phyloP scores from a whole-genome alignment of 352 stramenopile species.

The Albugo laibachii region DNA sequence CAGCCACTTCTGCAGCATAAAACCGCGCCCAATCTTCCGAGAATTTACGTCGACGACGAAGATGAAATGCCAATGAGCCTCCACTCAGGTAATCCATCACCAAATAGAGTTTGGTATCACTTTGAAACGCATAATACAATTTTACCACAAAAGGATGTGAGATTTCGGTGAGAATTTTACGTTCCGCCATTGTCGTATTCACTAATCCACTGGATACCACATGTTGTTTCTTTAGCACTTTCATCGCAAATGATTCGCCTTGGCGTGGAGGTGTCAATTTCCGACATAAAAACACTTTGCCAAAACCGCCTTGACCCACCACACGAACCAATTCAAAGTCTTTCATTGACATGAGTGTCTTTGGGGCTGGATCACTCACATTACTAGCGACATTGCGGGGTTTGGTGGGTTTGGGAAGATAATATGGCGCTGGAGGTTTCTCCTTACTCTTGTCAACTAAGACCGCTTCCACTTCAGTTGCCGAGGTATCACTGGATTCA shows the following conservation, averaged over 20 bases:
- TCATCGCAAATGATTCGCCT: slow-evolving; percentile 96
- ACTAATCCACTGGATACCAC: slow-evolving; percentile 81
- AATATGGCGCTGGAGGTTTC: slow-evolving; percentile 54
- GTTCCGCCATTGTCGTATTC: slow-evolving; percentile 87
- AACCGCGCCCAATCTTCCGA: slow-evolving; percentile 80
- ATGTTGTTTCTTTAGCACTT: slow-evolving; percentile 89
- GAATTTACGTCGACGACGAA: slow-evolving; percentile 79
- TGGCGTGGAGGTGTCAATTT: slow-evolving; percentile 82
- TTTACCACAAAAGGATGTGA: slow-evolving; percentile 87
- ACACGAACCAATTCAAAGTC: slow-evolving; percentile 96
- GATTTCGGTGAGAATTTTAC: slow-evolving; percentile 83
- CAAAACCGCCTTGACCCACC: slow-evolving; percentile 92
- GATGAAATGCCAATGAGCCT: slow-evolving; percentile 75
- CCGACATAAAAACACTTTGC: slow-evolving; percentile 95
- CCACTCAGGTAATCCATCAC: slow-evolving; percentile 87
- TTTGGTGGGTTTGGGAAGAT: slow-evolving; percentile 57
- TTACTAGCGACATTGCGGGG: slow-evolving; percentile 8
- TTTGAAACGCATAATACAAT: slow-evolving; percentile 91
- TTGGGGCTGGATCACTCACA: neutral
- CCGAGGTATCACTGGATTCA: slow-evolving; percentile 46
- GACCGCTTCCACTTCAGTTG: slow-evolving; percentile 13
- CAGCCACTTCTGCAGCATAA: slow-evolving; percentile 89
- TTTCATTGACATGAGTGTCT: slow-evolving; percentile 43
- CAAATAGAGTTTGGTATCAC: slow-evolving; percentile 81
- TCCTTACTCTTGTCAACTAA: slow-evolving; percentile 8